Conservation (phyloP, 768 basidiomycete genomes). For the Suillus lakei region DNA sequence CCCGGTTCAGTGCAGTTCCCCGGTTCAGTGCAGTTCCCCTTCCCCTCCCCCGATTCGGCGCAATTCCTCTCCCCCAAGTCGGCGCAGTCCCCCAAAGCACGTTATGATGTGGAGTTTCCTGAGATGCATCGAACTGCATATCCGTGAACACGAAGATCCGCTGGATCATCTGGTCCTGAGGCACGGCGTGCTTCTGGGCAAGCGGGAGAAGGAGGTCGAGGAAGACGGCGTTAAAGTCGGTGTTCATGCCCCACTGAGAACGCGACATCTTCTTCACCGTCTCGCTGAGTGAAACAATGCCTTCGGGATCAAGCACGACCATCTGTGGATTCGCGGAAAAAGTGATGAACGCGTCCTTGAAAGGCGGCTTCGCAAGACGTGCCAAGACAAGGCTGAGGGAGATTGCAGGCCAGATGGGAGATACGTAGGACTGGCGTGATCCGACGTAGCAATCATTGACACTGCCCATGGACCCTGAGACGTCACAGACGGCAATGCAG, state of each 20-base stretch:
- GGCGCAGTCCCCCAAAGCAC: slow-evolving; percentile 8
- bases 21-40: no score
- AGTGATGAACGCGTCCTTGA: slow-evolving; percentile 68
- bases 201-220: slow-evolving; percentile 63
- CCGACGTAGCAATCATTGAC: slow-evolving; percentile 5
- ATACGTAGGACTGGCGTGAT: slow-evolving; percentile 16
- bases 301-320: slow-evolving; percentile 50
- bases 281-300: slow-evolving; percentile 35
- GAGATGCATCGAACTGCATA: slow-evolving; percentile 69
- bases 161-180: slow-evolving; percentile 74
- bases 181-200: slow-evolving; percentile 59
- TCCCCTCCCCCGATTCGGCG: no score
- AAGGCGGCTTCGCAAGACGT: slow-evolving; percentile 65
- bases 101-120: not conserved
- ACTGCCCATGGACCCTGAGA: slow-evolving; percentile 73
- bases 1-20: no score
- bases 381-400: slow-evolving; percentile 71
- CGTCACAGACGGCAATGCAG: slow-evolving; percentile 71
- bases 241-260: slow-evolving; percentile 59
- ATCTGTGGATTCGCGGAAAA: slow-evolving; percentile 60
- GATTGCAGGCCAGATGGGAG: slow-evolving; percentile 65
- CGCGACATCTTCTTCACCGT: slow-evolving; percentile 42
- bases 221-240: slow-evolving; percentile 67
- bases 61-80: no score
- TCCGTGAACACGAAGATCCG: slow-evolving; percentile 77